These are phyloP conservation scores for Penicillium odoratum DNA, from an alignment of 495 filamentous ascomycete genomes.

Conservation along the genomic window DNA sequence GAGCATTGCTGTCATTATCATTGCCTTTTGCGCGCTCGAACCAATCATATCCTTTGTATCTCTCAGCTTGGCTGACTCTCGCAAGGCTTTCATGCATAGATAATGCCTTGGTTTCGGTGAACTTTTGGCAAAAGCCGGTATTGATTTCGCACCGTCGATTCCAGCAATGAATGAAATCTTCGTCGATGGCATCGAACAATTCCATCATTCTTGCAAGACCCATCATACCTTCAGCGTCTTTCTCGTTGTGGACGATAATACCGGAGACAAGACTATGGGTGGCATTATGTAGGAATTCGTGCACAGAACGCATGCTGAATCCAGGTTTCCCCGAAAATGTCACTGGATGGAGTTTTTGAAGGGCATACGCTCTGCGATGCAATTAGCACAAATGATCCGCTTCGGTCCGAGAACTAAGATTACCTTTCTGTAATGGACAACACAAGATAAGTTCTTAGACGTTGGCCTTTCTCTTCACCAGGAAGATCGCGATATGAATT, in stretches of 20 bases:
- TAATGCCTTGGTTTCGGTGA: slow-evolving; percentile 38
- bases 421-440: slow-evolving; percentile 61
- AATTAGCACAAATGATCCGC: slow-evolving; percentile 2
- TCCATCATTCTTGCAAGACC: slow-evolving; percentile 44
- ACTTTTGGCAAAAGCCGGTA: slow-evolving; percentile 34
- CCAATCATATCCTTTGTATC: slow-evolving; percentile 61
- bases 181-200: slow-evolving; percentile 44
- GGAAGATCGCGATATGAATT: slow-evolving; percentile 47
- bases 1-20: slow-evolving; percentile 34
- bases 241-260: slow-evolving; percentile 47
- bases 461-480: slow-evolving; percentile 45
- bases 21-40: slow-evolving; percentile 53
- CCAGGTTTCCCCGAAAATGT: slow-evolving; percentile 40
- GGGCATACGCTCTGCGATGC: slow-evolving; percentile 63
- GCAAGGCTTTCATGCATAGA: slow-evolving; percentile 37
- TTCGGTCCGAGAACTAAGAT: too few species aligned
- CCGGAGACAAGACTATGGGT: slow-evolving; percentile 42
- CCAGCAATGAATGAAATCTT: slow-evolving; percentile 46
- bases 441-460: slow-evolving; percentile 53
- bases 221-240: slow-evolving; percentile 46
- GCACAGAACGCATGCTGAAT: slow-evolving; percentile 38
- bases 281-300: slow-evolving; percentile 41
- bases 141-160: slow-evolving; percentile 38
- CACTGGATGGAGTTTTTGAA: slow-evolving; percentile 55
- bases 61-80: slow-evolving; percentile 31